Percentiles rank a stretch among this genome's conserved stretches.
Evolutionary conservation across 1,284 basidiomycete species (phyloP).

Genomic region (Ustilago esculenta): DNA sequence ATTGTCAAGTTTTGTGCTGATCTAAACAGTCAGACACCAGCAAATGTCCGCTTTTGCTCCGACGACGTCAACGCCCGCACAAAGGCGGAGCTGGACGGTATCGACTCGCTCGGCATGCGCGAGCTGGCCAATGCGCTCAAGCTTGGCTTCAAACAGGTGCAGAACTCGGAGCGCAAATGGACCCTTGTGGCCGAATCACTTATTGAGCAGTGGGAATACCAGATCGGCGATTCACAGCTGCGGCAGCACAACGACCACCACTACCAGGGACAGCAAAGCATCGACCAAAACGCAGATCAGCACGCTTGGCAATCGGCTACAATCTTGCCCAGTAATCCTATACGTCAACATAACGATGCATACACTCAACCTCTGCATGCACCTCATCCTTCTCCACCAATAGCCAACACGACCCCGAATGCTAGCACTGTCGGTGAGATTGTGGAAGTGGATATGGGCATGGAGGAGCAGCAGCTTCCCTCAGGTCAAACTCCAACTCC

Average conservation of each 20-base stretch:
- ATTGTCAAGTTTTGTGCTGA: slow-evolving; percentile 39
- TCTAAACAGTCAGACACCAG: slow-evolving; percentile 22
- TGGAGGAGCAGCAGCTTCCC: slow-evolving; percentile 4
- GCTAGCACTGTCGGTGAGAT: not conserved
- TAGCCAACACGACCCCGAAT: too few relatives aligned
- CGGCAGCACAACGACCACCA: not conserved
- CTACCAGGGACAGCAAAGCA: not conserved
- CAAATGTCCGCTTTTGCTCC: slow-evolving; percentile 35
- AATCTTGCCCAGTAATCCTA: not conserved
- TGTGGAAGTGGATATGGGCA: slow-evolving; percentile 30
- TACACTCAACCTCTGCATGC: not conserved
- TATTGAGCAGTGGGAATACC: slow-evolving; percentile 48
- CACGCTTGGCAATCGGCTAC: not conserved
- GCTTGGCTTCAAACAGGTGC: slow-evolving; percentile 6
- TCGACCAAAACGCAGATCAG: not conserved
- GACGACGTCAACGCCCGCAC: slow-evolving; percentile 50
- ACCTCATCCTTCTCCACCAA: not conserved
- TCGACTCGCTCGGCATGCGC: slow-evolving; percentile 38
- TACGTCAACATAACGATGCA: not conserved
- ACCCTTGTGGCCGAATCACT: slow-evolving; percentile 26
- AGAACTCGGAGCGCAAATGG: slow-evolving; percentile 29
- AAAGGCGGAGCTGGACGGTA: slow-evolving; percentile 36
- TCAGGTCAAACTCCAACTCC: not conserved
- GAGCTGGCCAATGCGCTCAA: slow-evolving; percentile 29
- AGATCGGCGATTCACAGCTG: slow-evolving; percentile 5